Conservation (phyloP, 2,329 filamentous ascomycete species). For the Colletotrichum tofieldiae region DNA sequence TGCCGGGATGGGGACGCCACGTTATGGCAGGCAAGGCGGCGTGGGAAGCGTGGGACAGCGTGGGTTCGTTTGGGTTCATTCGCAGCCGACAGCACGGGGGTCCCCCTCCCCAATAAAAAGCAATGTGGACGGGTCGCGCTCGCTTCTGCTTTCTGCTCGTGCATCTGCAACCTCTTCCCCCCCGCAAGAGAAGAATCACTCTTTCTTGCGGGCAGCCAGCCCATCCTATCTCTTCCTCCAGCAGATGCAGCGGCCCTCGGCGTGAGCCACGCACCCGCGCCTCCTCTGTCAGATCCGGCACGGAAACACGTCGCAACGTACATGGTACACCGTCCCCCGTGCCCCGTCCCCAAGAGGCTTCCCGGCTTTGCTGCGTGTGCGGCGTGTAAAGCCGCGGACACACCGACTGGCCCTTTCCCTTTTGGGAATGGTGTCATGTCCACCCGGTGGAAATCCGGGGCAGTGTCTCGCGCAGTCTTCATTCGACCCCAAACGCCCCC, state of each 20-base stretch:
- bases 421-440: conserved; percentile 12
- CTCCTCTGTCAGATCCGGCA: neutral
- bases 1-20: conserved; percentile 13
- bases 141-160: neutral
- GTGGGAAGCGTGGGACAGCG: neutral
- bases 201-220: neutral
- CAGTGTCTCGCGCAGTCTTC: neutral
- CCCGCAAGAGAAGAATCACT: neutral
- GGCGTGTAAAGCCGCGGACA: conserved; percentile 11
- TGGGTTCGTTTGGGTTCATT: conserved; percentile 22
- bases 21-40: conserved; percentile 12
- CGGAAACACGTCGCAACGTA: neutral
- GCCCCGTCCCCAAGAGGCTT: too few species aligned
- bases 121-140: neutral
- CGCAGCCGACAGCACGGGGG: conserved; percentile 30
- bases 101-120: neutral
- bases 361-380: neutral
- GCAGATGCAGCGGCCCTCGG: neutral
- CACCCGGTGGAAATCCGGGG: conserved; percentile 27
- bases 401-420: conserved; percentile 3
- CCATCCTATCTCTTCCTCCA: neutral
- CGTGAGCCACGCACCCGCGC: neutral
- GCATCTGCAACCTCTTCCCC: too few species aligned
- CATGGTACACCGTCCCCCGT: too few species aligned
- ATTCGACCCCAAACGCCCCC: conserved; percentile 10